Evolutionary conservation across 192 early-diverging fungal genomes (phyloP), one percentile per base, ranked within the genome.

Genomic region (Podila horticola): DNA sequence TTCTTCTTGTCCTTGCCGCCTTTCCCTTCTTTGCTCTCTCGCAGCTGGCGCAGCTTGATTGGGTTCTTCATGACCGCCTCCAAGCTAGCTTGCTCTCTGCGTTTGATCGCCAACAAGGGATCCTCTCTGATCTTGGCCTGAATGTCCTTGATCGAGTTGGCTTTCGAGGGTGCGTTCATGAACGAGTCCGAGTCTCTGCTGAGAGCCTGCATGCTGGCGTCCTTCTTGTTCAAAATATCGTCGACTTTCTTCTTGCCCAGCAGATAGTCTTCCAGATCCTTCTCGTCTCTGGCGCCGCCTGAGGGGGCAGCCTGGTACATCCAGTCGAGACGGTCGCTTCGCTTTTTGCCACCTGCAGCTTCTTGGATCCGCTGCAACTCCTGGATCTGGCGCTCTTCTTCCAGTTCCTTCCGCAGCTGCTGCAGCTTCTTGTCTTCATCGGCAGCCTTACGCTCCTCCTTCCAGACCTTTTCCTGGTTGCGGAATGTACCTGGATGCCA

Each of bases 401-500:
- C 91, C 34, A 93, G 87, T 82, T 98, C 97, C 76, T 99, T 98
- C 30, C 87, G 89, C 60, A 97, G 88, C 87, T 95, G 94, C 5
- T 95, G 95, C 36, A 94, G 83, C 69, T 98, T 98, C 61, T 90
- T 89, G 62, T 94, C 85, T 74, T 99, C 97, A 69, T 96, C 96
- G 3, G 89, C 90, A 17, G 91, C 92, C 36, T 94, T 92, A 38
- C 87, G 89, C 75, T 97, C 94, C 55, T 89, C 87, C 66, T 95
- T 91, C 94, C 95, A 97, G 29, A 97, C 91, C 69, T 92, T 90
- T 63, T 97, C 97, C 85, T 95, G 95, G 85, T 98, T 97, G 51
- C 92, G 91, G 65, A 94, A 90, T 36, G 96, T 97, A 69, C 88
- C 87, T 68, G 97, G 95, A 91, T 98, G 97, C 97, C 97, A 99